Evolutionary conservation across 1,139 yeast species (phyloP).

Genomic region (Saccharomyces hybrid): DNA sequence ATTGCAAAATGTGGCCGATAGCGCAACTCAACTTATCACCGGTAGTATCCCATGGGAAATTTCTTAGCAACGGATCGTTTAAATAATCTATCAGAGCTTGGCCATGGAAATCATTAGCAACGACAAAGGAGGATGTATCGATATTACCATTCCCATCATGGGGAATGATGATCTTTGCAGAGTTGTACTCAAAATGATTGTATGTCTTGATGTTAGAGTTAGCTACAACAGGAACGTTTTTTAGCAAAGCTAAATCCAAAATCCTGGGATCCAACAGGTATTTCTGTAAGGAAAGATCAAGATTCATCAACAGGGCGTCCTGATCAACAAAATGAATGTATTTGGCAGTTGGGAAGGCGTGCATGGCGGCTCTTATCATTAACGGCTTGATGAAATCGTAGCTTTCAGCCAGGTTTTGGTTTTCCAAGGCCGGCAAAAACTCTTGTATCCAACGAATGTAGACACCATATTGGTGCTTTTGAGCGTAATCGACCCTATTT

Average conservation of each 20-base stretch:
- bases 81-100: slow-evolving; percentile 66
- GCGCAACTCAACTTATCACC: slow-evolving; percentile 56
- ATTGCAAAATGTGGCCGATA: slow-evolving; percentile 78
- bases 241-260: slow-evolving; percentile 50
- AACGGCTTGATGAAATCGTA: slow-evolving; percentile 26
- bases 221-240: slow-evolving; percentile 63
- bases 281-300: slow-evolving; percentile 48
- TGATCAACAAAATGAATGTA: slow-evolving; percentile 83
- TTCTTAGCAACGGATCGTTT: slow-evolving; percentile 61
- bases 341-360: slow-evolving; percentile 76
- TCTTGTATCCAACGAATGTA: slow-evolving; percentile 82
- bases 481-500: slow-evolving; percentile 77
- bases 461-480: slow-evolving; percentile 63
- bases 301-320: slow-evolving; percentile 62
- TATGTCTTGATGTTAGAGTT: slow-evolving; percentile 66
- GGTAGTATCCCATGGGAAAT: slow-evolving; percentile 39
- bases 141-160: slow-evolving; percentile 51
- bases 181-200: slow-evolving; percentile 47
- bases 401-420: slow-evolving; percentile 27
- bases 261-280: slow-evolving; percentile 51
- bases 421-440: slow-evolving; percentile 52
- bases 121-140: slow-evolving; percentile 60
- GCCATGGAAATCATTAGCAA: slow-evolving; percentile 58
- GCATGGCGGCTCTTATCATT: slow-evolving; percentile 67
- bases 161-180: slow-evolving; percentile 53